Conservation (phyloP, 108 stramenopile genomes). For the Pseudonitzschia delicatissima region DNA sequence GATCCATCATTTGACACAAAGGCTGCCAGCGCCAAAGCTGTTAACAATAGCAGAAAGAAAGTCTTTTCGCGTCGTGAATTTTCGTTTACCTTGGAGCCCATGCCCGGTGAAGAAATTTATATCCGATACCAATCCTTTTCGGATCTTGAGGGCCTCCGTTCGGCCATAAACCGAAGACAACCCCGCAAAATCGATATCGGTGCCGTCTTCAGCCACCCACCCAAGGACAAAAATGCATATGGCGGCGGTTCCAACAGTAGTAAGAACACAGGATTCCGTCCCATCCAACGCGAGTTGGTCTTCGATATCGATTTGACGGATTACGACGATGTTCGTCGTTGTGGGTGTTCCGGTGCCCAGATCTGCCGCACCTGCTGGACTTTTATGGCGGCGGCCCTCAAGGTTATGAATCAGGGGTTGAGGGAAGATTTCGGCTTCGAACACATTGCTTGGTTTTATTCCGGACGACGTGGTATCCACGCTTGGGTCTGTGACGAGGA, state of each 20-base stretch:
- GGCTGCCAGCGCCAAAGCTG: background rate
- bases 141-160: slow-evolving; percentile 67
- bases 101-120: slow-evolving; percentile 92
- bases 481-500: slow-evolving; percentile 97
- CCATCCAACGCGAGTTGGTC: slow-evolving; percentile 95
- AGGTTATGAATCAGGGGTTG: slow-evolving; percentile 85
- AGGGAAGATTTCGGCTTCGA: slow-evolving; percentile 95
- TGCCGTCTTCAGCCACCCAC: slow-evolving; percentile 92
- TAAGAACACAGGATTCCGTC: slow-evolving; percentile 54
- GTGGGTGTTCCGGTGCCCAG: slow-evolving; percentile 90
- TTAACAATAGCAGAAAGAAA: slow-evolving; percentile 14
- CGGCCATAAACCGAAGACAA: slow-evolving; percentile 71
- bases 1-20: slow-evolving; percentile 22
- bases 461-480: slow-evolving; percentile 99
- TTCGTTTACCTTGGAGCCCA: slow-evolving; percentile 91
- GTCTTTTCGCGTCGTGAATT: slow-evolving; percentile 90
- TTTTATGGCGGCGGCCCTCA: slow-evolving; percentile 96
- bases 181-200: slow-evolving; percentile 99
- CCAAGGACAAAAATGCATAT: slow-evolving; percentile 83
- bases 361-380: slow-evolving; percentile 95
- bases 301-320: slow-evolving; percentile 99
- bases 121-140: slow-evolving; percentile 93
- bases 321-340: slow-evolving; percentile 96
- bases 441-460: slow-evolving; percentile 97
- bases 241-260: background rate